phyloP scores from a whole-genome alignment of 2,329 filamentous ascomycete species.

The Trichoderma cornu-damae region DNA sequence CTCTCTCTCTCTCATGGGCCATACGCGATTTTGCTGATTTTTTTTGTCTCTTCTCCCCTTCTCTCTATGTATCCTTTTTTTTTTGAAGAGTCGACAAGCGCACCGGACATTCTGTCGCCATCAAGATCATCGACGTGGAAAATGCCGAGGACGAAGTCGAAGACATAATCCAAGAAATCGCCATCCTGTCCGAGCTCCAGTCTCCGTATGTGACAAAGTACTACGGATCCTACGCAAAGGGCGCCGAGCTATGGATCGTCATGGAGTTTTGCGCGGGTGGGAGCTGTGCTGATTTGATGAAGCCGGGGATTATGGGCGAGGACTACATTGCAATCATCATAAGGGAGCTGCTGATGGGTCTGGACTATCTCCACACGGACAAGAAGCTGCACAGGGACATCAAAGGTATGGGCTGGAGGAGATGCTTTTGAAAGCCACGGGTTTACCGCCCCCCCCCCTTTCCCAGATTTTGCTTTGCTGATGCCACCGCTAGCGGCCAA shows the following conservation, averaged over 20 bases:
- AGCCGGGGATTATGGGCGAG: constrained; percentile 83
- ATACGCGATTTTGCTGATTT: background rate
- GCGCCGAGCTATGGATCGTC: constrained; percentile 96
- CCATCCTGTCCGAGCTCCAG: constrained; percentile 91
- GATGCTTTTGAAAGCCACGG: no score
- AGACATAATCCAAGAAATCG: constrained; percentile 98
- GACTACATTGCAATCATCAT: constrained; percentile 97
- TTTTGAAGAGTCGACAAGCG: constrained; percentile 93
- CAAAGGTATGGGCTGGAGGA: constrained; percentile 64
- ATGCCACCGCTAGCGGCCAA: constrained; percentile 65
- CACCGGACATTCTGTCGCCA: constrained; percentile 88
- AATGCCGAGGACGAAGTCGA: constrained; percentile 99
- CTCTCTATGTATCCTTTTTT: no score
- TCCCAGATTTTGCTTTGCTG: no score
- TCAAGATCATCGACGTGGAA: constrained; percentile 98
- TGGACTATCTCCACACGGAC: constrained; percentile 91
- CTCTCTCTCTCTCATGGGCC: background rate
- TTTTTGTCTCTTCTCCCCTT: background rate
- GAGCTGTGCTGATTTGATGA: constrained; percentile 93
- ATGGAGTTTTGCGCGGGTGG: constrained; percentile 99
- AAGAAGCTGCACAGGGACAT: constrained; percentile 96
- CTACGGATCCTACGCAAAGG: constrained; percentile 93
- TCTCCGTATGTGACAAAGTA: constrained; percentile 97
- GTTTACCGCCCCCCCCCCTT: no score
- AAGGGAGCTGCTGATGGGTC: constrained; percentile 77